These are phyloP conservation scores for Leptographium galeiforme DNA, from an alignment of 2,329 filamentous ascomycete genomes.

Conservation along the genomic window DNA sequence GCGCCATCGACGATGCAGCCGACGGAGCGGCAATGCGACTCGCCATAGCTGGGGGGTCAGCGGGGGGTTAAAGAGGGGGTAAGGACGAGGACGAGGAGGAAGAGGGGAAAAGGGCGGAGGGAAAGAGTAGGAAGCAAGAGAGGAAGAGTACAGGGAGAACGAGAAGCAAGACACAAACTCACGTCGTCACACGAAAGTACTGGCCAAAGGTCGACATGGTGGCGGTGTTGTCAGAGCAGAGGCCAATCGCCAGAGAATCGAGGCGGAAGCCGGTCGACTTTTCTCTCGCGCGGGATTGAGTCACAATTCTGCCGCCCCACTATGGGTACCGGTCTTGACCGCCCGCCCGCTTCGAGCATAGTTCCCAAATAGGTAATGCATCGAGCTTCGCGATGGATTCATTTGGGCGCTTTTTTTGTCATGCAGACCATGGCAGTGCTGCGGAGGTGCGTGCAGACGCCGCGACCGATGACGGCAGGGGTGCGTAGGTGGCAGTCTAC, in stretches of 20 bases:
- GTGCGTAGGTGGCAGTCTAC: background rate
- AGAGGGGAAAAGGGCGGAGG: background rate
- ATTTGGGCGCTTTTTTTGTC: background rate
- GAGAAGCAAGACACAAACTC: conserved; percentile 21
- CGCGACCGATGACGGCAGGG: too few relatives aligned
- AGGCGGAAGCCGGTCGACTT: too few relatives aligned
- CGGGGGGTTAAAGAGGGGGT: background rate
- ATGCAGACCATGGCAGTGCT: background rate
- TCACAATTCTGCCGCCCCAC: background rate
- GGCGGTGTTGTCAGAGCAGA: background rate
- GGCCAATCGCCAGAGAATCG: too few relatives aligned
- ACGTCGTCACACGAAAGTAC: conserved; percentile 73
- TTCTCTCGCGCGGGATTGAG: background rate
- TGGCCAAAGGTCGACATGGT: conserved; percentile 81
- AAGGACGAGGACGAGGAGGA: background rate
- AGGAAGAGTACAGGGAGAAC: background rate
- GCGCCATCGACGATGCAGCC: conserved; percentile 91
- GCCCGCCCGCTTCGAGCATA: background rate
- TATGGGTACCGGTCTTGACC: background rate
- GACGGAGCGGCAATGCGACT: conserved; percentile 72
- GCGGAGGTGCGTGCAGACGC: background rate
- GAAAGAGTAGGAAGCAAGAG: background rate
- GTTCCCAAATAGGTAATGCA: background rate
- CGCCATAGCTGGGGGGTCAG: conserved; percentile 28
- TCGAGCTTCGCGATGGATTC: background rate